These are phyloP conservation scores for Exophiala viscosa DNA, from an alignment of 2,329 filamentous ascomycete species.

Conservation along the genomic window DNA sequence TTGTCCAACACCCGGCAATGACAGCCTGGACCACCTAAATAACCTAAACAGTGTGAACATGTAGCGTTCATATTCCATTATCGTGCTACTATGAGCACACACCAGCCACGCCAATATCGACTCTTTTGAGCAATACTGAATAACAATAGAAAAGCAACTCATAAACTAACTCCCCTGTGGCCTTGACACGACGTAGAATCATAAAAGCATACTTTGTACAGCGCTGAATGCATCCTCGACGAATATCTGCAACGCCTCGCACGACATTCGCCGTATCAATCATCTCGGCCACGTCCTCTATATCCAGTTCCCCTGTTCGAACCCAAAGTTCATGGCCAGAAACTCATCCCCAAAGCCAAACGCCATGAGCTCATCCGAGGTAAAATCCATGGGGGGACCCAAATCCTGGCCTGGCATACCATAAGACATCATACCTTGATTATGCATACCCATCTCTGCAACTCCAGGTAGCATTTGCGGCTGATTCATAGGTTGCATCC, in stretches of 20 bases:
- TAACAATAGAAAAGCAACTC: too few species aligned
- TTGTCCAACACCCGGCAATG: too few species aligned
- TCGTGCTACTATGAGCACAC: too few species aligned
- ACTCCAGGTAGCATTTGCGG: conserved; percentile 21
- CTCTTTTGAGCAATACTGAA: too few species aligned
- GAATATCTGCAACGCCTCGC: neutral
- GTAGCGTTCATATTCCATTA: too few species aligned
- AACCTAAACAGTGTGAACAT: too few species aligned
- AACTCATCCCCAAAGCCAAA: conserved; percentile 29
- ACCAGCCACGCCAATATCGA: too few species aligned
- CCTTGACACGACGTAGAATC: too few species aligned
- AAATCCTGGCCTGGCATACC: conserved; percentile 22
- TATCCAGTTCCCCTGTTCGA: conserved; percentile 23
- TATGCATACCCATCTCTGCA: conserved; percentile 17
- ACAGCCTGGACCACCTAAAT: too few species aligned
- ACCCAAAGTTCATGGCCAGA: conserved; percentile 29
- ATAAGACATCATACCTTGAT: conserved; percentile 26
- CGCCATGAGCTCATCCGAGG: conserved; percentile 28
- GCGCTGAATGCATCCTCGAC: neutral
- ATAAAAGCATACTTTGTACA: neutral
- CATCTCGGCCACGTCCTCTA: neutral
- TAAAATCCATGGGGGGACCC: conserved; percentile 25
- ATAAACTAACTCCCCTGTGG: too few species aligned
- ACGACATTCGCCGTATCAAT: neutral
- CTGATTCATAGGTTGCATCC: conserved; percentile 22